Conservation (phyloP, 441 rosid species). For the Eutrema salsugineum region DNA sequence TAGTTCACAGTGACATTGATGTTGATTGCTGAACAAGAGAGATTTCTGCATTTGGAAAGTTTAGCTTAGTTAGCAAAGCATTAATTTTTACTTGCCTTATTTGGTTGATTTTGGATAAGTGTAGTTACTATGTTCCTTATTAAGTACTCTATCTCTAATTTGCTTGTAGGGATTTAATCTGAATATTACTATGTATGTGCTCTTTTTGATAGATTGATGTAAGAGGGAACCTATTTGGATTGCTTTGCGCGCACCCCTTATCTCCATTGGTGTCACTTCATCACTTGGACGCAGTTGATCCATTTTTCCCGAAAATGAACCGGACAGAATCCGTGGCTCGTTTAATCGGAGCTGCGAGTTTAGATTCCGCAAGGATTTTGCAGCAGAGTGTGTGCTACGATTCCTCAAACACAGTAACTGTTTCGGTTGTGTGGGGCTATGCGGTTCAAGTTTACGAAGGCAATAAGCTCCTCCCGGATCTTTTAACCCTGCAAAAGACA, state of each 20-base stretch:
- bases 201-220: slow-evolving; percentile 56
- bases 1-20: background rate
- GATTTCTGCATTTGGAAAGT: background rate
- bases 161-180: background rate
- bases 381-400: slow-evolving; percentile 92
- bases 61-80: background rate
- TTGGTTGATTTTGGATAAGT: background rate
- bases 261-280: slow-evolving; percentile 84
- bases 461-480: slow-evolving; percentile 72
- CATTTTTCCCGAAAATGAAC: slow-evolving; percentile 68
- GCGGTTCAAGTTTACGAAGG: slow-evolving; percentile 81
- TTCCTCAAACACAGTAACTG: slow-evolving; percentile 43
- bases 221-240: slow-evolving; percentile 82
- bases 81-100: background rate
- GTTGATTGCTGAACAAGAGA: background rate
- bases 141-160: background rate
- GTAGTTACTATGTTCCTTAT: background rate
- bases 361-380: slow-evolving; percentile 71
- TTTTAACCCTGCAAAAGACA: slow-evolving; percentile 61
- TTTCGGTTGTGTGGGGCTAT: slow-evolving; percentile 90
- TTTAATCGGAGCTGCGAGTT: slow-evolving; percentile 57
- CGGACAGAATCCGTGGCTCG: slow-evolving; percentile 48
- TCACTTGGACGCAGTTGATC: slow-evolving; percentile 85
- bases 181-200: background rate
- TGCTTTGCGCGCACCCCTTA: slow-evolving; percentile 79